A percentile compares a stretch with the other conserved stretches of the same genome.
Evolutionary conservation across 805 yeast genomes (phyloP).

Genomic region (Candida cerambycidarum): DNA sequence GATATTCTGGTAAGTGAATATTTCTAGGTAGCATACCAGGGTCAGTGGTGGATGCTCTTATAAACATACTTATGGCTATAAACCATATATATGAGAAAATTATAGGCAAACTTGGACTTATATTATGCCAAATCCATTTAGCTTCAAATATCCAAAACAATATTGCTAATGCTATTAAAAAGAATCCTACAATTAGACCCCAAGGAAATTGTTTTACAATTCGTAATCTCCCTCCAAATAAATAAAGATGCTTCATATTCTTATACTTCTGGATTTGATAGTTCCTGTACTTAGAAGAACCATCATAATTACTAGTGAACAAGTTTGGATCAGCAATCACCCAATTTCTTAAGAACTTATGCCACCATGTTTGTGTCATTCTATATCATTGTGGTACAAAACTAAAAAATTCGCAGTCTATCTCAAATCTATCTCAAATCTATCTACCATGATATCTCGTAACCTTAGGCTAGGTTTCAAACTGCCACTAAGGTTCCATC

Average conservation of each 20-base stretch:
- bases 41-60: conserved; percentile 58
- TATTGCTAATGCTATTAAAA: conserved; percentile 47
- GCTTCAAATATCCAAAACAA: conserved; percentile 50
- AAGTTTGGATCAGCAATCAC: conserved; percentile 26
- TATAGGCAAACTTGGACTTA: conserved; percentile 56
- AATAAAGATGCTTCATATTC: conserved; percentile 42
- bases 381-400: neutral
- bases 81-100: conserved; percentile 60
- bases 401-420: neutral
- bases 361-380: conserved; percentile 8
- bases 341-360: conserved; percentile 27
- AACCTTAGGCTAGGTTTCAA: no score
- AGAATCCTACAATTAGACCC: conserved; percentile 33
- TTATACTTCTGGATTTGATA: conserved; percentile 43
- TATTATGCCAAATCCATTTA: conserved; percentile 54
- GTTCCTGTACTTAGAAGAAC: conserved; percentile 18
- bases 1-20: conserved; percentile 47
- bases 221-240: conserved; percentile 66
- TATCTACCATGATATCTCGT: neutral
- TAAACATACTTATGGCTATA: conserved; percentile 45
- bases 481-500: no score
- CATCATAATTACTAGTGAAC: conserved; percentile 7
- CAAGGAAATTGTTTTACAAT: conserved; percentile 42
- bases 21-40: conserved; percentile 73
- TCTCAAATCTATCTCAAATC: neutral